Base-by-base conservation (phyloP, 345 rosid species). In the Citrus unshiu region DNA sequence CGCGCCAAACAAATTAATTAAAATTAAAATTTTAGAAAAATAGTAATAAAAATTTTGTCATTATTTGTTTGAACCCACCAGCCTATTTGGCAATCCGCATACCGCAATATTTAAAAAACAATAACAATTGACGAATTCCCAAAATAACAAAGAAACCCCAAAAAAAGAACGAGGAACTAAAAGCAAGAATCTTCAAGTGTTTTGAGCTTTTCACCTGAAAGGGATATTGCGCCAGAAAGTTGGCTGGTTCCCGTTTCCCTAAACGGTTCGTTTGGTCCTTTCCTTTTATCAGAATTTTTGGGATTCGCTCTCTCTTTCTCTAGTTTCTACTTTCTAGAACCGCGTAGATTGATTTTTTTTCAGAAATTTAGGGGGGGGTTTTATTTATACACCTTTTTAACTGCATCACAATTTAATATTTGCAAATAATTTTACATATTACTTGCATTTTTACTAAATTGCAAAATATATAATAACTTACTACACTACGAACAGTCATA, bases 321-420 rank as follows among this genome's bases (percentile, higher is more conserved):
- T 46, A 13, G 51, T 46, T 46, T 46, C 51, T 46, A 59, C 49
- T 30, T 74, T 64, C 56, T 74, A 8, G 22, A 60, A 75, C 27
- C 74, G 80, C 76, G 78, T 58, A 59, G 66, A 77, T 37, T 51
- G 71, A 70, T 59, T 68, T 81, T 46, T 46, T 13, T 46, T 12
- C 46, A 54, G 58, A 54, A 4, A 16, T 54, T 58, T 71, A 81
- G 74, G 75, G 72, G 75, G 72, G 75, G 69, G 29, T 54, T 75
- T 64, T 74, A 62, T 78, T 49, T 63, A 46, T 29, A 74, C 24
- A 35, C 3, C 0, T 58, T 58, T 8, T 22, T 57, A 25, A 1
- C 16, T 3, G 14, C 6, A 51, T 49, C 9, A 9, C 24, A 70
- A 46, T 46, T 54, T 18, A 51, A 51, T 51, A 14, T 18, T 7